phyloP scores from a whole-genome alignment of 495 filamentous ascomycete species.

The Wilcoxina mikolae region DNA sequence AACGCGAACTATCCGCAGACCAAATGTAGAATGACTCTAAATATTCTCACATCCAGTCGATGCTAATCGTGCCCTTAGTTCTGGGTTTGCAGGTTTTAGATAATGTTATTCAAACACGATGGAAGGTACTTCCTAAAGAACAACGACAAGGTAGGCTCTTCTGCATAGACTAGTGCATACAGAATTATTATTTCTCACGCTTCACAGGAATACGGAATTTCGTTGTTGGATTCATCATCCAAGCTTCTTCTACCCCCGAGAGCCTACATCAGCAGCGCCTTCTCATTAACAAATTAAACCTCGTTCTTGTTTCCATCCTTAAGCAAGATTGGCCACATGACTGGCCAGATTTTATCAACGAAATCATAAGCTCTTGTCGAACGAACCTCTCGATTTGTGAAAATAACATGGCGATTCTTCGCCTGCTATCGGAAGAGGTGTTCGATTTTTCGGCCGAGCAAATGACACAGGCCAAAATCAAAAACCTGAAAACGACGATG shows the following conservation, averaged over 20 bases:
- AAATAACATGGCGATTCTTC: slow-evolving; percentile 98
- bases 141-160: slow-evolving; percentile 68
- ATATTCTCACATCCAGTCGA: slow-evolving; percentile 2
- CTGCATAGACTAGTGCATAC: background rate
- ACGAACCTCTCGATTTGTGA: slow-evolving; percentile 92
- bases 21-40: slow-evolving; percentile 55
- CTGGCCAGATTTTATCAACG: slow-evolving; percentile 99
- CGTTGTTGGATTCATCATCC: slow-evolving; percentile 92
- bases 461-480: slow-evolving; percentile 92
- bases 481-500: slow-evolving; percentile 95
- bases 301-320: slow-evolving; percentile 89
- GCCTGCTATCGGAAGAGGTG: slow-evolving; percentile 90
- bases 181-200: slow-evolving; percentile 18
- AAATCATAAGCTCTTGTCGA: slow-evolving; percentile 92
- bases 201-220: slow-evolving; percentile 85
- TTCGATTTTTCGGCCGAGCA: slow-evolving; percentile 98
- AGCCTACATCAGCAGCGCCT: slow-evolving; percentile 64
- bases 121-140: slow-evolving; percentile 90
- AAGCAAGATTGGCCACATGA: slow-evolving; percentile 99
- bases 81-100: slow-evolving; percentile 92
- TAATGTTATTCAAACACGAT: slow-evolving; percentile 95
- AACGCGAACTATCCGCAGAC: slow-evolving; percentile 84
- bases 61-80: slow-evolving; percentile 48
- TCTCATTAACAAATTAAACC: slow-evolving; percentile 91
- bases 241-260: slow-evolving; percentile 77